Base-by-base conservation (phyloP, 257 asterid species). In the Gentiana dahurica region DNA sequence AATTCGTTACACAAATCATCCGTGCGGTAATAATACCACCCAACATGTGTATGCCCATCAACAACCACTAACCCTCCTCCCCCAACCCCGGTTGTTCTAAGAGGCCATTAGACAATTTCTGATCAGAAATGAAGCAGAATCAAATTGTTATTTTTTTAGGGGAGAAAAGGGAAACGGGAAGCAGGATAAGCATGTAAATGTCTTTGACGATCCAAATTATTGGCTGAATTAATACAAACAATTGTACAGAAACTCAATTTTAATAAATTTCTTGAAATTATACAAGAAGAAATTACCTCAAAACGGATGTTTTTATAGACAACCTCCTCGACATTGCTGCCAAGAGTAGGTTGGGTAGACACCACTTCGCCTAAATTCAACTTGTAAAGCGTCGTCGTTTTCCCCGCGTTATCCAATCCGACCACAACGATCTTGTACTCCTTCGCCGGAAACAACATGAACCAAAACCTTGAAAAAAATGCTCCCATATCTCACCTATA, bases 381-480 rank as follows among this genome's bases (percentile, higher is more conserved):
- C 70, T 68, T 68, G 81, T 90, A 90, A 71, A 90, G 98, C 78
- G 98, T 90, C 71, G 96, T 90, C 71, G 98, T 87, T 75, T 90
- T 90, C 8, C 98, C 98, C 15, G 96, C 98, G 86, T 90, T 90
- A 65, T 90, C 98, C 67, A 90, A 75, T 39, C 98, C 98, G 32
- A 90, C 96, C 63, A 90, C 96, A 57, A 90, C 95, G 83, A 87
- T 90, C 87, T 90, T 90, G 80, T 90, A 90, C 82, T 90, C 96
- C 80, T 84, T 82, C 36, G 98, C 98, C 59, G 95, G 94, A 65
- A 90, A 90, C 69, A 87, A 7, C 96, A 84, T 84, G 82, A 79
- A 90, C 97, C 97, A 90, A 69, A 90, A 79, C 83, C 65, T 81
- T 58, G 97, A 84, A 70, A 90, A 63, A 38, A 90, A 78, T 12